Evolutionary conservation across 169 alveolate species (phyloP), one percentile per base, ranked within the genome.

Genomic region (Eimeria necatrix): DNA sequence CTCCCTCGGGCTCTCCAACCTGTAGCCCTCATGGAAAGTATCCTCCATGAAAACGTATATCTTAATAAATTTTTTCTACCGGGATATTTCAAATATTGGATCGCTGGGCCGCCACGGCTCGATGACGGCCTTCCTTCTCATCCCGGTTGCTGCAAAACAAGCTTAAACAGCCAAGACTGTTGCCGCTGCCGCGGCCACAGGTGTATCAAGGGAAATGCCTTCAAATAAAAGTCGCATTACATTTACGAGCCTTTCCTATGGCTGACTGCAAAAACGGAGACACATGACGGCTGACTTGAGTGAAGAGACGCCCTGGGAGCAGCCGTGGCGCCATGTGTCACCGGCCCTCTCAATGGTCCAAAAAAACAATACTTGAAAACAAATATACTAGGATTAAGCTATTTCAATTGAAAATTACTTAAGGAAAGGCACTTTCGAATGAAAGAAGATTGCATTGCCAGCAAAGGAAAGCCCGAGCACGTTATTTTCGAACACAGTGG

Each of bases 251-350:
- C 41, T 32, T 32, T 32, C 41, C 41, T 32, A 32, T 32, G 41
- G 41, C 41, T 32, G 41, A 32, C 2, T 32, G 41, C 41, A 32
- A 32, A 32, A 32, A 32, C 41, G 41, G 88, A 80, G 88, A 80
- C 68, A 80, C 49, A 32, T 4, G 61, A 12, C 41, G 70, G 88
- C 20, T 59, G 24, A 4, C 85, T 10, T 0, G 59, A 18, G 61
- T 76, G 86, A 24, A 52, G 88, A 80, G 88, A 80, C 88, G 88
- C 68, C 88, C 49, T 59, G 22, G 49, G 70, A 80, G n/a, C 88
- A 51, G 71, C 71, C 22, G 16, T 49, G 4, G 48, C 12, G 22
- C 68, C 20, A 12, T 56, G 12, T 56, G 68, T 18, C 12, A 56
- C 22, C 68, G 68, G 20, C 68, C 20, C 68, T 56, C 20, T 56